Conservation (phyloP, 2,329 filamentous ascomycete species). For the Fusarium dlaminii region DNA sequence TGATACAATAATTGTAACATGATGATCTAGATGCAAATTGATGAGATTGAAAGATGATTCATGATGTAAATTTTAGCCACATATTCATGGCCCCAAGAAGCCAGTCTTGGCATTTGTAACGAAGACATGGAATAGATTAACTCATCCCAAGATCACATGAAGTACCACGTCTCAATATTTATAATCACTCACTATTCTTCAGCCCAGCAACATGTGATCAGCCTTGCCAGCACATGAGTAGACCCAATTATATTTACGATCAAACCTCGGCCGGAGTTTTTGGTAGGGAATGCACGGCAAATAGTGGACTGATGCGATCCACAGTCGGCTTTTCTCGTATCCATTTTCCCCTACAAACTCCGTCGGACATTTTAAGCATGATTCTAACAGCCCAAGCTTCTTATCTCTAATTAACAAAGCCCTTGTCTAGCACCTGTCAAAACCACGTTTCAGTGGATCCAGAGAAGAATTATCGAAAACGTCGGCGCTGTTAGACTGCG, state of each 20-base stretch:
- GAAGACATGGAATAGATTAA: not conserved
- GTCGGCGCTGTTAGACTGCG: not conserved
- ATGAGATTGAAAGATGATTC: not conserved
- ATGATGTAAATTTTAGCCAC: not conserved
- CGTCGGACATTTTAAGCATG: slow-evolving; percentile 24
- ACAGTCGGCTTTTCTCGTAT: slow-evolving; percentile 6
- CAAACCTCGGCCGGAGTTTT: not conserved
- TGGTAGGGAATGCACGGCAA: not conserved
- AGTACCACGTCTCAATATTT: not conserved
- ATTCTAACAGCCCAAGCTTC: not conserved
- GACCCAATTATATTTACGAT: not conserved
- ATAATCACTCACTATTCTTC: not conserved
- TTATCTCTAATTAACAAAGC: not conserved
- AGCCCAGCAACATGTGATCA: slow-evolving; percentile 14
- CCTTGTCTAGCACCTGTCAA: not conserved
- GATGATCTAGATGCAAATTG: not conserved
- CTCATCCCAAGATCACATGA: not conserved
- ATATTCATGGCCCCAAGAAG: not conserved
- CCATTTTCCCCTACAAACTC: not conserved
- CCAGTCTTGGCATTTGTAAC: not conserved
- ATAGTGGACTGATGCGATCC: slow-evolving; percentile 21
- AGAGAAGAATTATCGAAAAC: not conserved
- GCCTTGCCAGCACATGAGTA: slow-evolving; percentile 2
- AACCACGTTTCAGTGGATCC: not conserved
- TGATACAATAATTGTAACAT: not conserved